Percentiles rank a stretch among this genome's conserved stretches.
Evolutionary conservation across 805 yeast genomes (phyloP).

Genomic region (Candida cerambycidarum): DNA sequence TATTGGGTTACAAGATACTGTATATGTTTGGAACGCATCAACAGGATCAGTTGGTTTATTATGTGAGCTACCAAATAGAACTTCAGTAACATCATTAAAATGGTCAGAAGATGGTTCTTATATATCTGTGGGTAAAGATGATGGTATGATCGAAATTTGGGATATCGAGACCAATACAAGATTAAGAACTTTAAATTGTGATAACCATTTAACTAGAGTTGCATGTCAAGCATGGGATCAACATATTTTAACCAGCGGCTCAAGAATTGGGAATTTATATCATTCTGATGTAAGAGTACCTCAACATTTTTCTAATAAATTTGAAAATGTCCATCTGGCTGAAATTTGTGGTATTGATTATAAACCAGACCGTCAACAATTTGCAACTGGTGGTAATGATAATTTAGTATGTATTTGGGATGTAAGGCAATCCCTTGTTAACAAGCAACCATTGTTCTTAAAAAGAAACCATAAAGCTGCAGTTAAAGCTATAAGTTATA

Average conservation of each 20-base stretch:
- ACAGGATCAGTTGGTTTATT: slow-evolving; percentile 74
- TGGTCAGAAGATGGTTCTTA: slow-evolving; percentile 94
- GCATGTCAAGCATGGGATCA: slow-evolving; percentile 85
- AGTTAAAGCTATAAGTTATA: slow-evolving; percentile 93
- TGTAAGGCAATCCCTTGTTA: slow-evolving; percentile 45
- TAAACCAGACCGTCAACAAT: slow-evolving; percentile 77
- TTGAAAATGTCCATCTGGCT: slow-evolving; percentile 60
- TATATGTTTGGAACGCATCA: slow-evolving; percentile 91
- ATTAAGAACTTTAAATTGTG: slow-evolving; percentile 74
- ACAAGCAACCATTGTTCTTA: slow-evolving; percentile 59
- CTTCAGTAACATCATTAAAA: slow-evolving; percentile 64
- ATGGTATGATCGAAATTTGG: slow-evolving; percentile 90
- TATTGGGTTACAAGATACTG: slow-evolving; percentile 78
- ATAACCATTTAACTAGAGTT: slow-evolving; percentile 63
- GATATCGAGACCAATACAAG: slow-evolving; percentile 77
- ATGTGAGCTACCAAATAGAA: slow-evolving; percentile 50
- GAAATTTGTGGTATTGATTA: slow-evolving; percentile 93
- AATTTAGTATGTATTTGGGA: slow-evolving; percentile 94
- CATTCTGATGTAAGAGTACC: slow-evolving; percentile 90
- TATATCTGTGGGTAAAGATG: slow-evolving; percentile 77
- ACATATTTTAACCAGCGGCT: slow-evolving; percentile 81
- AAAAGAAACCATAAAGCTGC: slow-evolving; percentile 89
- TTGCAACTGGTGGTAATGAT: slow-evolving; percentile 94
- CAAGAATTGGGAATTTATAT: slow-evolving; percentile 79
- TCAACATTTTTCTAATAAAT: slow-evolving; percentile 64